These are phyloP conservation scores for Brassica cretica DNA, from an alignment of 345 rosid species.

Conservation along the genomic window DNA sequence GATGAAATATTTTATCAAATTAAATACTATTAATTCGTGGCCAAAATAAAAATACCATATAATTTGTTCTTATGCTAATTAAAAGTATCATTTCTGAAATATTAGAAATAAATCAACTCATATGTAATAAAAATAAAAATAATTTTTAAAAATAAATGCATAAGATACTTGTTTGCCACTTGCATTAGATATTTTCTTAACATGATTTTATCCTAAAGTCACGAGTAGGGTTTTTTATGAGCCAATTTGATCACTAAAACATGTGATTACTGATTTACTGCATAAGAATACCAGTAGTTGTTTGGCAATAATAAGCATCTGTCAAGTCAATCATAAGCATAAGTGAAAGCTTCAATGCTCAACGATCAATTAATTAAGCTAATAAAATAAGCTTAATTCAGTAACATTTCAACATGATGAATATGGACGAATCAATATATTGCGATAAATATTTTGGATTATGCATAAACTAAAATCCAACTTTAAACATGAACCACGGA, in stretches of 20 bases:
- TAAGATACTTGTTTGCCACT: conserved; percentile 27
- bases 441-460: not conserved
- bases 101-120: no score
- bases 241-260: not conserved
- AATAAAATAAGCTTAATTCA: not conserved
- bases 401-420: not conserved
- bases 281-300: not conserved
- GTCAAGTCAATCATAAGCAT: not conserved
- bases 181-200: conserved; percentile 24
- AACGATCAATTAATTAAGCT: not conserved
- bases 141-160: not conserved
- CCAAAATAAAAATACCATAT: no score
- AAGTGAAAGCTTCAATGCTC: not conserved
- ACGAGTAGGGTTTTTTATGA: conserved; percentile 3
- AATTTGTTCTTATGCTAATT: no score
- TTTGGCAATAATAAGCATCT: no score
- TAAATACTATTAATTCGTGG: no score
- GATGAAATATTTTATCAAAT: no score
- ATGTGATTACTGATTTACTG: not conserved
- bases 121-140: no score
- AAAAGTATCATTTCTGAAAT: no score
- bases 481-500: conserved; percentile 38
- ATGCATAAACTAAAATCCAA: not conserved
- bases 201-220: conserved; percentile 22
- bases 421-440: not conserved